A percentile compares a stretch with the other conserved stretches of the same genome.
These are phyloP conservation scores for Aspergillus vadensis DNA, from an alignment of 2,329 filamentous ascomycete species.

Conservation along the genomic window DNA sequence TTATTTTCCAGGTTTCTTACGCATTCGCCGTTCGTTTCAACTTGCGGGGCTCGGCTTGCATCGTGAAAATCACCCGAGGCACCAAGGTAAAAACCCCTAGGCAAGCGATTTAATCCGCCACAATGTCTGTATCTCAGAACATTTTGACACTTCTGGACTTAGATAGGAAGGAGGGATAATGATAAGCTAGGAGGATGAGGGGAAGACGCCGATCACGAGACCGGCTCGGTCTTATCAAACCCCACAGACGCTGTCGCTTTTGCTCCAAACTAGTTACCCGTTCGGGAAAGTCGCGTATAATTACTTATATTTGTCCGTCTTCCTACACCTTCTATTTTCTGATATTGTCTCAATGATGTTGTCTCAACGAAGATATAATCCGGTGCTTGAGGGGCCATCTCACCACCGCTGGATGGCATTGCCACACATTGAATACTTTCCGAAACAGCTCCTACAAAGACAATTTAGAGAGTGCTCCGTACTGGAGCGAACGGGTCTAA, in stretches of 20 bases:
- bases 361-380: too few relatives aligned
- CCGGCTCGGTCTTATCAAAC: not conserved
- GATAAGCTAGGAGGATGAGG: not conserved
- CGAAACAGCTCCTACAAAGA: too few relatives aligned
- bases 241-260: not conserved
- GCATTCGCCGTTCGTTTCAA: slow-evolving; percentile 13
- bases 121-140: not conserved
- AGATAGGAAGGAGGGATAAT: not conserved
- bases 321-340: too few relatives aligned
- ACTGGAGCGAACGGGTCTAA: too few relatives aligned
- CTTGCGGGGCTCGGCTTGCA: slow-evolving; percentile 10
- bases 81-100: not conserved
- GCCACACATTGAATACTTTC: too few relatives aligned
- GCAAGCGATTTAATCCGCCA: not conserved
- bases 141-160: not conserved
- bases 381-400: too few relatives aligned
- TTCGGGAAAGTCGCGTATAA: not conserved
- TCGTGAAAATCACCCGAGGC: not conserved
- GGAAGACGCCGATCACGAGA: not conserved
- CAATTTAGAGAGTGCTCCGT: too few relatives aligned
- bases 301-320: not conserved
- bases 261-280: not conserved
- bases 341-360: too few relatives aligned
- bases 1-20: slow-evolving; percentile 4
- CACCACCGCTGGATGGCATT: too few relatives aligned